Base-by-base conservation (phyloP, 768 basidiomycete genomes). In the Daedalea quercina region DNA sequence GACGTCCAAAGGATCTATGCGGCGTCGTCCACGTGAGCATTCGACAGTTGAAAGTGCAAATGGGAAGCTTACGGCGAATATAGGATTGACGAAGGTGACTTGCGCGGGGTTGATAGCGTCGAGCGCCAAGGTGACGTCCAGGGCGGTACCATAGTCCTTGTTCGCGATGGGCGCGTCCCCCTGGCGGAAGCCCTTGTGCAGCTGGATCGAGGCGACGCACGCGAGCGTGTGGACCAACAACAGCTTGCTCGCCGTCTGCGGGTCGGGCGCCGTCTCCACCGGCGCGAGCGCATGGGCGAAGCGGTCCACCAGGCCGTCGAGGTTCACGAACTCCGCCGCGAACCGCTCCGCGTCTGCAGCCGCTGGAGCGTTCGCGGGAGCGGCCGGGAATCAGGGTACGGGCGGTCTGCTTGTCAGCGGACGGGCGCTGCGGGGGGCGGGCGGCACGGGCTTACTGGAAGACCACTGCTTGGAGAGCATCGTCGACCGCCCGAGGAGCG, bases 21-120 rank as follows among this genome's bases (percentile, higher is more conserved):
- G 44, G 42, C 23, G 28, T 8, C 15, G n/a, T 42, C 50, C 50
- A 19, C 11, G 23, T 54, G 17, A 20, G n/a, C 20, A 43, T 3
- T 19, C n/a, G 9, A 13, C 23, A 33, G 9, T 20, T n/a, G 19
- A 12, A 31, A 31, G 17, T 45, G 28, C 9, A 23, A 13, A 35
- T n/a, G 22, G 23, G 15, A 25, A 1, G 41, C 64, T 57, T 51
- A 67, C 64, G n/a, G 64, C 65, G 47, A 65, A 47, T 25, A 66
- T 51, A 1, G 63, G 59, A 35, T 67, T 63, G 1, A 65, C 41
- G 49, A 54, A 62, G 24, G 44, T 51, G 13, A 54, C 20, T 20
- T 58, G 53, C 17, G 42, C 52, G 17, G 56, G 13, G 22, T 56
- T 46, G 34, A 63, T 26, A 37, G 51, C 35, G 40, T 59, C 54